Conservation (phyloP, 345 rosid genomes). For the Limnanthes douglasii region DNA sequence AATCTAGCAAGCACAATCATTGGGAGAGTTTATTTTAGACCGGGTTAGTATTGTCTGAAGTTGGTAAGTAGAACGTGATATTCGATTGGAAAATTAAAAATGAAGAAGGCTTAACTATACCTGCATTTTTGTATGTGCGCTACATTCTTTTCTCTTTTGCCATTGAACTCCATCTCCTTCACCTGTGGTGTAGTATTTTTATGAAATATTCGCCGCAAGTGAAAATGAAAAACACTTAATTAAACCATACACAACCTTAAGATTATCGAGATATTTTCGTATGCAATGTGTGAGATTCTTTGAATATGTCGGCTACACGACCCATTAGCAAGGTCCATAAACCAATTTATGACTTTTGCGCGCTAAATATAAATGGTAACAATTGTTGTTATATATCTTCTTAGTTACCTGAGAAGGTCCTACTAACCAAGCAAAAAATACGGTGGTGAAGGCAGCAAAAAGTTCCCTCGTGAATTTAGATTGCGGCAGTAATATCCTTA, state of each 20-base stretch:
- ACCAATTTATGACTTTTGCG: too few species aligned
- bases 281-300: too few species aligned
- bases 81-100: slow-evolving; percentile 1
- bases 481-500: slow-evolving; percentile 41
- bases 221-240: too few species aligned
- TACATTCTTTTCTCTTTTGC: slow-evolving; percentile 61
- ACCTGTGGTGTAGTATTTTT: too few species aligned
- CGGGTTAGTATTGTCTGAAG: slow-evolving; percentile 13
- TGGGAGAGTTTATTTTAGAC: slow-evolving; percentile 17
- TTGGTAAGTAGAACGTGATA: slow-evolving; percentile 25
- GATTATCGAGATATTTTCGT: too few species aligned
- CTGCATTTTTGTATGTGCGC: slow-evolving; percentile 87
- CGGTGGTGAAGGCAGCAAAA: slow-evolving; percentile 69
- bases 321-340: too few species aligned
- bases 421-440: slow-evolving; percentile 74
- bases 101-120: slow-evolving; percentile 20
- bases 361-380: too few species aligned
- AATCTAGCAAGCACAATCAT: slow-evolving; percentile 29
- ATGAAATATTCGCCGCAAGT: too few species aligned
- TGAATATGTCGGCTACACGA: too few species aligned
- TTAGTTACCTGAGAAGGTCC: slow-evolving; percentile 65
- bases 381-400: neutral
- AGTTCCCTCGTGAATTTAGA: slow-evolving; percentile 56
- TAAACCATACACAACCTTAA: too few species aligned
- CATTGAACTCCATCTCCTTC: slow-evolving; percentile 63